Conservation (phyloP, 805 yeast genomes). For the Yarrowia bubula region DNA sequence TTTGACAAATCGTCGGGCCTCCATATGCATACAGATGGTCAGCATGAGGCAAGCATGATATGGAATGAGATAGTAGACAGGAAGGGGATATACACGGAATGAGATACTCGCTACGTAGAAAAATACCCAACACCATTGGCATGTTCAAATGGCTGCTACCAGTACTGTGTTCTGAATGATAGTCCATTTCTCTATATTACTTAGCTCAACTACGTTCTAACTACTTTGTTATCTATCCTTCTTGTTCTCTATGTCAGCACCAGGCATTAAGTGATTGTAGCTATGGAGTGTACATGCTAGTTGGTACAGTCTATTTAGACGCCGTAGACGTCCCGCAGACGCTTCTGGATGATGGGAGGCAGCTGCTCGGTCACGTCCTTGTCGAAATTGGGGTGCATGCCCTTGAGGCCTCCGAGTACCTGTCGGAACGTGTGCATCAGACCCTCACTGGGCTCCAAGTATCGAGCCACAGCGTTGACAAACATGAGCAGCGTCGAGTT, state of each 20-base stretch:
- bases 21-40: neutral
- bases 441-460: slow-evolving; percentile 31
- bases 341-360: slow-evolving; percentile 34
- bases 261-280: slow-evolving; percentile 24
- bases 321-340: slow-evolving; percentile 31
- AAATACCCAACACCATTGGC: too few species aligned
- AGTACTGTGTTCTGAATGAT: too few species aligned
- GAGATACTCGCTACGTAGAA: too few species aligned
- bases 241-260: slow-evolving; percentile 13
- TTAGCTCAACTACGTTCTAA: neutral
- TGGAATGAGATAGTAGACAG: too few species aligned
- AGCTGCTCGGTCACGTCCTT: slow-evolving; percentile 30
- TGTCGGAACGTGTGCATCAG: slow-evolving; percentile 22
- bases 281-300: slow-evolving; percentile 3
- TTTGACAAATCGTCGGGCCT: too few species aligned
- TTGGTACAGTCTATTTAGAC: slow-evolving; percentile 16
- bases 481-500: slow-evolving; percentile 52
- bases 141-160: too few species aligned
- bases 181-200: too few species aligned
- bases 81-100: too few species aligned
- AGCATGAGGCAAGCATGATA: neutral
- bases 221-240: neutral
- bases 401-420: slow-evolving; percentile 29
- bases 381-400: slow-evolving; percentile 31
- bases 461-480: slow-evolving; percentile 53